phyloP scores from a whole-genome alignment of 441 rosid species.

The Brassica hybrid region DNA sequence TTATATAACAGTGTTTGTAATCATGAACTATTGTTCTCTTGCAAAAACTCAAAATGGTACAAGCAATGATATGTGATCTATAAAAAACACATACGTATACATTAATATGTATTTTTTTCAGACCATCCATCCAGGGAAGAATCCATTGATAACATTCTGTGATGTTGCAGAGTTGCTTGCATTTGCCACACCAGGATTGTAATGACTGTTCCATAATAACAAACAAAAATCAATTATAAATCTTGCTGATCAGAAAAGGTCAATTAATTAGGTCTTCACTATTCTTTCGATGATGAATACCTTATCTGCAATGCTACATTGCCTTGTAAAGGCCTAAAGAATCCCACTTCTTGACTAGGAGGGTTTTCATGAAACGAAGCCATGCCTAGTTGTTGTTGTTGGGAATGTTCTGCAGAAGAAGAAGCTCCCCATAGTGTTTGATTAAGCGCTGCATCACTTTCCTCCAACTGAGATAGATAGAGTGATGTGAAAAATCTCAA shows the following conservation, averaged over 20 bases:
- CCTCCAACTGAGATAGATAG: slow-evolving; percentile 54
- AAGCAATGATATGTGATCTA: slow-evolving; percentile 24
- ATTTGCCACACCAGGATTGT: slow-evolving; percentile 45
- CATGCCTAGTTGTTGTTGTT: slow-evolving; percentile 38
- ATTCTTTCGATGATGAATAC: slow-evolving; percentile 34
- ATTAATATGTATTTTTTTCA: slow-evolving; percentile 36
- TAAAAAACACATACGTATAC: slow-evolving; percentile 31
- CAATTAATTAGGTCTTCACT: neutral
- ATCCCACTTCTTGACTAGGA: slow-evolving; percentile 41
- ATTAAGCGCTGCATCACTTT: slow-evolving; percentile 40
- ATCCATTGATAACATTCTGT: slow-evolving; percentile 49
- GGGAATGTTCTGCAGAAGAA: slow-evolving; percentile 34
- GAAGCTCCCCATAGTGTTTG: slow-evolving; percentile 47
- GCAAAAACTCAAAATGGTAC: slow-evolving; percentile 27
- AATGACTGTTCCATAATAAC: slow-evolving; percentile 38
- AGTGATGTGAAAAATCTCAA: slow-evolving; percentile 9
- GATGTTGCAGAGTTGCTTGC: slow-evolving; percentile 49
- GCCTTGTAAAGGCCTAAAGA: slow-evolving; percentile 48
- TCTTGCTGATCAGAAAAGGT: too few relatives aligned
- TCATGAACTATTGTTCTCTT: slow-evolving; percentile 32
- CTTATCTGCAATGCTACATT: slow-evolving; percentile 49
- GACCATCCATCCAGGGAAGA: slow-evolving; percentile 74
- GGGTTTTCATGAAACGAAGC: slow-evolving; percentile 38
- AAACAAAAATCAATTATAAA: neutral
- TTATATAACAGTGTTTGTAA: slow-evolving; percentile 31